These are phyloP conservation scores for Colletotrichum viniferum DNA, from an alignment of 2,329 filamentous ascomycete species.

Conservation along the genomic window DNA sequence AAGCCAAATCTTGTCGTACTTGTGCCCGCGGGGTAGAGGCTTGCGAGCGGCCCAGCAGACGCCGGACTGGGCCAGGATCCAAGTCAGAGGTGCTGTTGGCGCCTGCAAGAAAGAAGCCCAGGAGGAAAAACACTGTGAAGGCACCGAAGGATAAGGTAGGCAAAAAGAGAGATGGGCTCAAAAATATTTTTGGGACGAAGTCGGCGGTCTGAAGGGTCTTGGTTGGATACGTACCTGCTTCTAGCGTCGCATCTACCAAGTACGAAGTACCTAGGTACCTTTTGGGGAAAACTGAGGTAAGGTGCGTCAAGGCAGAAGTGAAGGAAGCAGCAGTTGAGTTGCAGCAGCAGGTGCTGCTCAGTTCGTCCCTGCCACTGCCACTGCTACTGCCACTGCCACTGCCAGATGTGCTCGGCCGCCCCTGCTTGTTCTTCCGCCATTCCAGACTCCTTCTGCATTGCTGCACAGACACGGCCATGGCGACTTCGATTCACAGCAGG, in stretches of 20 bases:
- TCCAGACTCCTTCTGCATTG: neutral
- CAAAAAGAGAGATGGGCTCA: neutral
- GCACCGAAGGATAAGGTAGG: neutral
- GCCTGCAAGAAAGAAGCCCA: neutral
- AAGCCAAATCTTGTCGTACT: neutral
- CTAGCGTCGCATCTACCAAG: neutral
- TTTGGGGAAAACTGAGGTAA: neutral
- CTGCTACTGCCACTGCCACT: too few species aligned
- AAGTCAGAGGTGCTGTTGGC: neutral
- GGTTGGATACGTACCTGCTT: neutral
- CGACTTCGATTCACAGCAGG: neutral
- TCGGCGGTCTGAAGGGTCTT: constrained; percentile 12
- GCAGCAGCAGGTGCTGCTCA: neutral
- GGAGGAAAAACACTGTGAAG: neutral
- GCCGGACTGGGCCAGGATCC: neutral
- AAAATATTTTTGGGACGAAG: constrained; percentile 10
- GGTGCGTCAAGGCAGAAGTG: neutral
- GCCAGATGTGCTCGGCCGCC: neutral
- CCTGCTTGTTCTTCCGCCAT: neutral
- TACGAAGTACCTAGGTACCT: neutral
- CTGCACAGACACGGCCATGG: constrained; percentile 1
- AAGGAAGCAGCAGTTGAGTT: too few species aligned
- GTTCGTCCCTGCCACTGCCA: neutral
- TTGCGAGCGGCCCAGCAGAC: neutral
- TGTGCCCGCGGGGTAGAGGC: neutral